Evolutionary conservation across 257 asterid species (phyloP).

Genomic region (Ocimum tenuiflorum): DNA sequence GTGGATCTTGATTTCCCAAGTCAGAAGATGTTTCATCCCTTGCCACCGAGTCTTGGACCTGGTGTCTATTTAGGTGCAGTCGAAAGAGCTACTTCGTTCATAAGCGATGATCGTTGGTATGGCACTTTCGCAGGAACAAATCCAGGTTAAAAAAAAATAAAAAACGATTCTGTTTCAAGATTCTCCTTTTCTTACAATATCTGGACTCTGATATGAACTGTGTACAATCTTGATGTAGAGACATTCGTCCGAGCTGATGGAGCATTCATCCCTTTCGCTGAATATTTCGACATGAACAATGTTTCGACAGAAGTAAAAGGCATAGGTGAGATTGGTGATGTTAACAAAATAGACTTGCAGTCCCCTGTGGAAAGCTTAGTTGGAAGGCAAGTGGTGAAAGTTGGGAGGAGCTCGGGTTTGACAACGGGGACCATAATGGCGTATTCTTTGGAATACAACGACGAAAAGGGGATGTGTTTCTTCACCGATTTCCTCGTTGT

Average conservation of each 20-base stretch:
- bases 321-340: conserved; percentile 78
- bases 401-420: conserved; percentile 98
- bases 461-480: conserved; percentile 88
- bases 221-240: conserved; percentile 38
- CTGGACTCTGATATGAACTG: background rate
- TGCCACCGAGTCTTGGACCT: conserved; percentile 96
- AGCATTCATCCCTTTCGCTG: conserved; percentile 90
- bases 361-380: conserved; percentile 63
- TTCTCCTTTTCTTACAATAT: background rate
- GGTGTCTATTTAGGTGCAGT: conserved; percentile 97
- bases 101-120: conserved; percentile 86
- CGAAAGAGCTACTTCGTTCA: conserved; percentile 92
- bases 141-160: conserved; percentile 53
- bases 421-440: conserved; percentile 95
- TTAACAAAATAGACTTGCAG: conserved; percentile 70
- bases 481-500: conserved; percentile 94
- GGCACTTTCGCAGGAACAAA: conserved; percentile 90
- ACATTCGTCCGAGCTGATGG: conserved; percentile 97
- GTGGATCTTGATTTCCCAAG: conserved; percentile 94
- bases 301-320: conserved; percentile 82
- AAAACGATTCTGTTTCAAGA: background rate
- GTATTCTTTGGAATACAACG: conserved; percentile 82
- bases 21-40: conserved; percentile 96
- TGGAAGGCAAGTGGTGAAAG: conserved; percentile 83
- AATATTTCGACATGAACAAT: conserved; percentile 62